These are phyloP conservation scores for Colletotrichum cereale DNA, from an alignment of 2,329 filamentous ascomycete genomes.

Conservation along the genomic window DNA sequence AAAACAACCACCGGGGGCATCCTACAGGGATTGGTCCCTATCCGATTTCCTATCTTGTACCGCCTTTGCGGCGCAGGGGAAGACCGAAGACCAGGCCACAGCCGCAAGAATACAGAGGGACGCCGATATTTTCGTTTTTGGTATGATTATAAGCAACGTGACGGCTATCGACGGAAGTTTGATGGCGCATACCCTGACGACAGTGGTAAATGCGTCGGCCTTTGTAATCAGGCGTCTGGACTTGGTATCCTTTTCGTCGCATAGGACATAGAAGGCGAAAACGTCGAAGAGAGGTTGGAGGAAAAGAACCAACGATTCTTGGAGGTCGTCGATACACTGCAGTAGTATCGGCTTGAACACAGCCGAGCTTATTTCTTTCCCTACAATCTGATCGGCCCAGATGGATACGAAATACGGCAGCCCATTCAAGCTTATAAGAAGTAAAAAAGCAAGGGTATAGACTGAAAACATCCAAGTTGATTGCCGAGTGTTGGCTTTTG, in stretches of 20 bases:
- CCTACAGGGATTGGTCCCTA: not conserved
- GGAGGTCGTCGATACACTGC: not conserved
- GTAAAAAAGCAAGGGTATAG: not conserved
- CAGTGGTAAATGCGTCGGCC: not conserved
- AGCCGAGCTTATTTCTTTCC: not conserved
- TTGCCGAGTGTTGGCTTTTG: not conserved
- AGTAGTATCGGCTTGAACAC: not conserved
- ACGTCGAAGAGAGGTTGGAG: not conserved
- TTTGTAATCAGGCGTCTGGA: not conserved
- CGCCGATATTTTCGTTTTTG: not conserved
- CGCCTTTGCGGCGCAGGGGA: not conserved
- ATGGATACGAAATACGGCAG: not conserved
- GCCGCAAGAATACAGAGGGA: not conserved
- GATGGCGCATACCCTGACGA: not conserved
- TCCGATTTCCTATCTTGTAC: not conserved
- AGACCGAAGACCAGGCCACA: not conserved
- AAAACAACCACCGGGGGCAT: not conserved
- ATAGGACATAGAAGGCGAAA: not conserved
- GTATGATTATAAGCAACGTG: not conserved
- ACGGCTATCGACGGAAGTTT: not conserved
- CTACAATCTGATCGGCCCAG: not conserved
- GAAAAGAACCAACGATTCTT: not conserved
- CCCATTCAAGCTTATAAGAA: not conserved
- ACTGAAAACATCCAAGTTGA: not conserved
- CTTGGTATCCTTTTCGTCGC: not conserved